phyloP scores from a whole-genome alignment of 371 early-diverging fungal species.

The Mortierella sp. region DNA sequence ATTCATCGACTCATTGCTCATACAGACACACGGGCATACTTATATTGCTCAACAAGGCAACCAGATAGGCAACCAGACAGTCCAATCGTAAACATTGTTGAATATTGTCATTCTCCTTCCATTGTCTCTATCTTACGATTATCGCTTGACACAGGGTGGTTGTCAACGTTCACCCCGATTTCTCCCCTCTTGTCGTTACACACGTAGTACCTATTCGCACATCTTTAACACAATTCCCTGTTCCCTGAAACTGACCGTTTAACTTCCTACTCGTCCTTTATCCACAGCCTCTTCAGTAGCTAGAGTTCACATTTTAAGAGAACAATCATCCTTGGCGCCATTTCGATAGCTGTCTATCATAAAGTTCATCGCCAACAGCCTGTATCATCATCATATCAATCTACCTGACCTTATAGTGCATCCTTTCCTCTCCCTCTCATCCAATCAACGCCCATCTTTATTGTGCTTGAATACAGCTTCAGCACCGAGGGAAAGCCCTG shows the following conservation, averaged over 20 bases:
- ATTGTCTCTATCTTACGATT: neutral
- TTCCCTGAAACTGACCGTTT: neutral
- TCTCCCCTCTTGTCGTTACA: neutral
- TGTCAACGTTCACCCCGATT: neutral
- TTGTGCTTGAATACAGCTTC: neutral
- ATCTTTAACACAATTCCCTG: neutral
- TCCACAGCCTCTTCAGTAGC: neutral
- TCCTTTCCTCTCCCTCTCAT: no score
- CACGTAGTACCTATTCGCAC: neutral
- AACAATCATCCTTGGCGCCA: neutral
- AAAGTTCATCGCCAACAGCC: no score
- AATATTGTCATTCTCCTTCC: neutral
- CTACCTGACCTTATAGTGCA: neutral
- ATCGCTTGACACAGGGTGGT: neutral
- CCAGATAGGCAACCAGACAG: neutral
- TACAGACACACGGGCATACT: neutral
- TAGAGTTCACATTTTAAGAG: no score
- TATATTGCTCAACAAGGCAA: no score
- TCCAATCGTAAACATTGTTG: neutral
- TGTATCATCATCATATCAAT: no score
- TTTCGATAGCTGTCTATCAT: neutral
- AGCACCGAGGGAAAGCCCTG: no score
- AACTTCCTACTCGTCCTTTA: neutral
- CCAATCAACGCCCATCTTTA: no score
- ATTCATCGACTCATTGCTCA: neutral